Percentiles rank a stretch among this genome's conserved stretches.
Evolutionary conservation across 768 basidiomycete genomes (phyloP).

Genomic region (Suillus clintonianus): DNA sequence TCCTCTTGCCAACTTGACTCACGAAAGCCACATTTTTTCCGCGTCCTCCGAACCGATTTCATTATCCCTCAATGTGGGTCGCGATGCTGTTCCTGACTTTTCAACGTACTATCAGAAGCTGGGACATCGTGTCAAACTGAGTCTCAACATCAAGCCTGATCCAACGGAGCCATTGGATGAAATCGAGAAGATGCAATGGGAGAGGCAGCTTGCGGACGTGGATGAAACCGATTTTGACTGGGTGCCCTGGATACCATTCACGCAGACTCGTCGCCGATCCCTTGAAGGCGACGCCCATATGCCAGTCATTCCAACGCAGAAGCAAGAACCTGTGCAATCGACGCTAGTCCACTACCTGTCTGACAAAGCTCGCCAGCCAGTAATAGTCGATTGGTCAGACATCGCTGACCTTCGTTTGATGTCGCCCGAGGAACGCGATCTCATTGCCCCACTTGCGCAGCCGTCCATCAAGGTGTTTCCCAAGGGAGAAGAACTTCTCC

Average conservation of each 20-base stretch:
- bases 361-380: constrained; percentile 16
- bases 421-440: constrained; percentile 8
- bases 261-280: background rate
- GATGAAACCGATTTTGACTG: constrained; percentile 3
- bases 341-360: constrained; percentile 20
- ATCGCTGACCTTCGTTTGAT: constrained; percentile 5
- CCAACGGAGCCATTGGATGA: constrained; percentile 14
- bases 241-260: constrained; percentile 7
- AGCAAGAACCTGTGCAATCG: background rate
- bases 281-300: background rate
- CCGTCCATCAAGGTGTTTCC: constrained; percentile 8
- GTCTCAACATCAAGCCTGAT: background rate
- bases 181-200: too few species aligned
- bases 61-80: background rate
- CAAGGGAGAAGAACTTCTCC: constrained; percentile 18
- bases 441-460: constrained; percentile 10
- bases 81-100: background rate
- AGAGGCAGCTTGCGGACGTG: background rate
- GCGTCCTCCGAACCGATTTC: constrained; percentile 3
- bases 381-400: constrained; percentile 15
- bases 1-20: background rate
- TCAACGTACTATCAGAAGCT: constrained; percentile 1
- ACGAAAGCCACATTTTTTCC: background rate
- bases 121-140: background rate
- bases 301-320: constrained; percentile 9